These are phyloP conservation scores for Yueomyces sp. DNA, from an alignment of 805 yeast genomes.

Conservation along the genomic window DNA sequence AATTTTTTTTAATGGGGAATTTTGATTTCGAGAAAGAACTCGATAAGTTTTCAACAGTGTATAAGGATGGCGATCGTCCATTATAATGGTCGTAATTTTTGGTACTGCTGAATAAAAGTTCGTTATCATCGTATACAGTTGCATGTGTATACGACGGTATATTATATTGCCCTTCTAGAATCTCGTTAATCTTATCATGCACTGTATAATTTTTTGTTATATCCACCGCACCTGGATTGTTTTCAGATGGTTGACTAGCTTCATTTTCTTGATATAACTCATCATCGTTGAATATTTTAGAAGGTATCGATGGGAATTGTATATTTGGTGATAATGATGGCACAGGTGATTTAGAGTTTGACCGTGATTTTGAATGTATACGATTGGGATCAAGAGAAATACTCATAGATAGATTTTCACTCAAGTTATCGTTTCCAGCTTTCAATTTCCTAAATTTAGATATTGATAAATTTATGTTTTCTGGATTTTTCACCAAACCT, in stretches of 20 bases:
- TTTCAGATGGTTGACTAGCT: not conserved
- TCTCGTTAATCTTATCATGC: not conserved
- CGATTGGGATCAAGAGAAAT: constrained; percentile 18
- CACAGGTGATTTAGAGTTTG: constrained; percentile 24
- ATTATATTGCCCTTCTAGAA: not conserved
- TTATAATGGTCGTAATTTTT: constrained; percentile 1
- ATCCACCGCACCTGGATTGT: not conserved
- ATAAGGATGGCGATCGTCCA: constrained; percentile 13
- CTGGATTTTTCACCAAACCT: constrained; percentile 5
- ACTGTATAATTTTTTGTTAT: not conserved
- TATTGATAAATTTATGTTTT: constrained; percentile 32
- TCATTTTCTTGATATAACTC: not conserved
- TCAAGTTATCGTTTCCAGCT: constrained; percentile 38
- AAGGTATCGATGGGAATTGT: constrained; percentile 19
- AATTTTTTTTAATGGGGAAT: constrained; percentile 16
- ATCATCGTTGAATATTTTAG: constrained; percentile 15
- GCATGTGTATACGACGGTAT: not conserved
- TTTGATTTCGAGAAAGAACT: constrained; percentile 14
- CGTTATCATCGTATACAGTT: constrained; percentile 10
- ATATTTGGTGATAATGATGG: constrained; percentile 18
- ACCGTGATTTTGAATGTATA: constrained; percentile 8
- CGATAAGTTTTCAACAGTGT: constrained; percentile 17
- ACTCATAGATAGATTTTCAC: constrained; percentile 44
- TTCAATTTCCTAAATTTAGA: constrained; percentile 38
- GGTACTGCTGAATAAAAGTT: constrained; percentile 6